A percentile compares a stretch with the other conserved stretches of the same genome.
phyloP scores from a whole-genome alignment of 441 rosid species.

The Corymbia citriodora region DNA sequence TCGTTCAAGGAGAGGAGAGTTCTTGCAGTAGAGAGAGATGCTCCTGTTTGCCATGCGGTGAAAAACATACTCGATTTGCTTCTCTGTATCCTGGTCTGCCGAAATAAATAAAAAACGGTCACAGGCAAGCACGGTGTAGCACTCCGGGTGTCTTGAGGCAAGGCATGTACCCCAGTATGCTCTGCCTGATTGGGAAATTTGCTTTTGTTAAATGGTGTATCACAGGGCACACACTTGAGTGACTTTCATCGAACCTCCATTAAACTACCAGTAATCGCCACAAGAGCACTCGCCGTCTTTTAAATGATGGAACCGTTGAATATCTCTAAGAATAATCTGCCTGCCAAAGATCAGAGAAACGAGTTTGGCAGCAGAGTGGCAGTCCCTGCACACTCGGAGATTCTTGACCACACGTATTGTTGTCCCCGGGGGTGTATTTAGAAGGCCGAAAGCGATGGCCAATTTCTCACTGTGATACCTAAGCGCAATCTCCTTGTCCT shows the following conservation, averaged over 20 bases:
- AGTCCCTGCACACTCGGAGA: conserved; percentile 58
- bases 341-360: conserved; percentile 42
- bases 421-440: conserved; percentile 45
- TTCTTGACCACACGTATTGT: conserved; percentile 59
- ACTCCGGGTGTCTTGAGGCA: neutral
- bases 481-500: conserved; percentile 41
- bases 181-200: neutral
- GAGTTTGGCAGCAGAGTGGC: conserved; percentile 57
- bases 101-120: neutral
- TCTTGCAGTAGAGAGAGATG: neutral
- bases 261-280: conserved; percentile 48
- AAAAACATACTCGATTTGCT: neutral
- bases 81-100: neutral
- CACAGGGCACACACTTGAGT: neutral
- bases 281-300: conserved; percentile 58
- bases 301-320: conserved; percentile 67
- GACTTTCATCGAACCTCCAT: neutral
- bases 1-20: neutral
- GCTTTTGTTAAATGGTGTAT: neutral
- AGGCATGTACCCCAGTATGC: neutral
- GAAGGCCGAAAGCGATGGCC: conserved; percentile 47
- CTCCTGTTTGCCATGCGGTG: neutral
- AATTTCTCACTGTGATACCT: conserved; percentile 66
- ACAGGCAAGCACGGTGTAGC: neutral
- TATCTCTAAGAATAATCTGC: conserved; percentile 56